Base-by-base conservation (phyloP, 805 yeast genomes). In the Dipodascopsis uninucleata region DNA sequence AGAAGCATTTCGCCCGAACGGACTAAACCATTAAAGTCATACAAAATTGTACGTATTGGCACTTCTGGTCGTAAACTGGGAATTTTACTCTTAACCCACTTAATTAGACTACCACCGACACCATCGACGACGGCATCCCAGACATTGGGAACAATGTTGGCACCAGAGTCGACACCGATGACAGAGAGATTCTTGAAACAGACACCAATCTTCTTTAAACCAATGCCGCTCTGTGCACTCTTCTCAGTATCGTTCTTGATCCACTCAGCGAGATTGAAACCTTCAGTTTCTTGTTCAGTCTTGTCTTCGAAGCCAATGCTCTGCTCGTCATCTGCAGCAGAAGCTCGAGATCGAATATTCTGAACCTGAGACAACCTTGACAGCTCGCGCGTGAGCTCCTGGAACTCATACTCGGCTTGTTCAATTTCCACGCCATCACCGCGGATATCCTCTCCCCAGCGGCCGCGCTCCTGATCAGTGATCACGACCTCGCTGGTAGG, bases 1-100 rank as follows among this genome's bases (percentile, higher is more conserved):
- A 82, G 66, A 25, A 79, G 71, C 79, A 81, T 74, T 56, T 81
- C 87, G 55, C 88, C 87, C 1, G 82, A 75, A 41, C 70, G 66
- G 5, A 77, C 76, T 16, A 68, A 47, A 23, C 66, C 76, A 33
- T 47, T 51, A 31, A 56, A 38, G 28, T 63, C 47, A 21, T 48
- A 40, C 26, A 58, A 46, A 41, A 58, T 41, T 35, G 56, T 40
- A 20, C 63, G 44, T 26, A 53, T 26, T 16, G 58, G 49, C 8
- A 48, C 41, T 17, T 41, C 33, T 10, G 45, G 20, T n/a, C 49
- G 45, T 7, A 14, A 16, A 17, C 38, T 20, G 12, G 33, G 36
- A 32, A 26, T 28, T 8, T 14, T 16, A 3, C 20, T 20, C 16
- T 4, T 9, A 25, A 41, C 3, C 8, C 22, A 34, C 14, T 34